phyloP scores from a whole-genome alignment of 306 rosid genomes.

The Alnus rubra region DNA sequence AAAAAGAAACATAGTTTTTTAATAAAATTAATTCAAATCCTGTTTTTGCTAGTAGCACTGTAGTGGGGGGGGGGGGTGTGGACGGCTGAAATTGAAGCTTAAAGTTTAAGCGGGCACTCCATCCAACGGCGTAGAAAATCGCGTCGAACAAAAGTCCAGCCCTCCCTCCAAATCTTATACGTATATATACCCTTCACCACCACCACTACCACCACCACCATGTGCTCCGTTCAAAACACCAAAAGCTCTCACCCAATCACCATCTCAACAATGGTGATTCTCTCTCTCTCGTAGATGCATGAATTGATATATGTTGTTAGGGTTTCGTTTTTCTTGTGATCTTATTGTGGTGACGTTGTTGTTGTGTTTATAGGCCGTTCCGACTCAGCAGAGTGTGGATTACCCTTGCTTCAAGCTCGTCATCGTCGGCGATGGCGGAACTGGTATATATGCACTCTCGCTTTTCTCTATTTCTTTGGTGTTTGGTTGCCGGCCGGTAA shows the following conservation, averaged over 20 bases:
- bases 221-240: neutral
- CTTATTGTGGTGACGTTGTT: neutral
- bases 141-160: conserved; percentile 26
- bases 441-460: conserved; percentile 17
- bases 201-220: neutral
- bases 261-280: conserved; percentile 5
- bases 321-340: neutral
- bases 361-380: conserved; percentile 18
- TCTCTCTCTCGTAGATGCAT: neutral
- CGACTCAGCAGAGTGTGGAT: conserved; percentile 32
- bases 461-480: neutral
- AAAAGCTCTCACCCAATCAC: neutral
- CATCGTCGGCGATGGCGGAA: conserved; percentile 45
- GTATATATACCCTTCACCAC: neutral
- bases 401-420: conserved; percentile 42
- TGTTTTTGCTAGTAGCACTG: neutral
- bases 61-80: neutral
- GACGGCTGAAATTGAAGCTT: conserved; percentile 29
- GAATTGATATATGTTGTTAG: neutral
- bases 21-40: too few species aligned
- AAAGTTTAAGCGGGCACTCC: conserved; percentile 27
- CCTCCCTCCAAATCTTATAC: neutral
- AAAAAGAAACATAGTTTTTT: too few species aligned
- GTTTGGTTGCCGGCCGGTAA: neutral
- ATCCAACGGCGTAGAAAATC: conserved; percentile 17